phyloP scores from a whole-genome alignment of 75 land plant species.

The Isoetes taiwanensis region DNA sequence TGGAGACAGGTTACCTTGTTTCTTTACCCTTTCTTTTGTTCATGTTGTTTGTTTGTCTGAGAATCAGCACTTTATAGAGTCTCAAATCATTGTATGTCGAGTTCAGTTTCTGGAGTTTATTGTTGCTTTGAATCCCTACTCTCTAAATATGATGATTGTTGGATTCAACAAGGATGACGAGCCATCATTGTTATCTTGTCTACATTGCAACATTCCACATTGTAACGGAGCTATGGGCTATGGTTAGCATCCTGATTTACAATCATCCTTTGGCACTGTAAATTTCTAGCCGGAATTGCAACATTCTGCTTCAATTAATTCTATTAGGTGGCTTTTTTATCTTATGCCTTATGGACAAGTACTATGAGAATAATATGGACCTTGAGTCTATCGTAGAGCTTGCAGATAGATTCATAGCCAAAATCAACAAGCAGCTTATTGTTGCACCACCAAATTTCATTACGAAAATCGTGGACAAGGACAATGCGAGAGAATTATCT shows the following conservation, averaged over 20 bases:
- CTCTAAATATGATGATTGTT: constrained; percentile 66
- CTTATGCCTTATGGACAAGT: constrained; percentile 69
- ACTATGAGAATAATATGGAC: constrained; percentile 58
- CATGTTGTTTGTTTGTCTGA: not conserved
- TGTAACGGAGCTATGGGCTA: constrained; percentile 87
- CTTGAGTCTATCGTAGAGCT: constrained; percentile 64
- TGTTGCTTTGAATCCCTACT: constrained; percentile 53
- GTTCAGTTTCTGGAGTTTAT: constrained; percentile 87
- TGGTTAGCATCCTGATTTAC: constrained; percentile 34
- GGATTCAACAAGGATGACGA: constrained; percentile 82
- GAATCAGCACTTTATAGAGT: not conserved
- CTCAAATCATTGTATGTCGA: constrained; percentile 16
- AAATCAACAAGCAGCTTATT: constrained; percentile 66
- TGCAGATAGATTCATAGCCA: constrained; percentile 61
- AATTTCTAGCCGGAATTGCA: no score
- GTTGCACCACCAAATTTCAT: constrained; percentile 84
- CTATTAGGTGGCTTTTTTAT: constrained; percentile 65
- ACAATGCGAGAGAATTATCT: constrained; percentile 70
- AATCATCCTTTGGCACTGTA: no score
- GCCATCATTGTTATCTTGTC: constrained; percentile 77
- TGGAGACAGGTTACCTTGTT: constrained; percentile 44
- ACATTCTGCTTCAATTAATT: no score
- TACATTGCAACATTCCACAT: constrained; percentile 90
- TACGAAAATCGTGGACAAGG: constrained; percentile 91
- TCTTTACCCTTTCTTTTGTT: constrained; percentile 3